Evolutionary conservation across 495 filamentous ascomycete genomes (phyloP).

Genomic region (Penicillium riverlandense): DNA sequence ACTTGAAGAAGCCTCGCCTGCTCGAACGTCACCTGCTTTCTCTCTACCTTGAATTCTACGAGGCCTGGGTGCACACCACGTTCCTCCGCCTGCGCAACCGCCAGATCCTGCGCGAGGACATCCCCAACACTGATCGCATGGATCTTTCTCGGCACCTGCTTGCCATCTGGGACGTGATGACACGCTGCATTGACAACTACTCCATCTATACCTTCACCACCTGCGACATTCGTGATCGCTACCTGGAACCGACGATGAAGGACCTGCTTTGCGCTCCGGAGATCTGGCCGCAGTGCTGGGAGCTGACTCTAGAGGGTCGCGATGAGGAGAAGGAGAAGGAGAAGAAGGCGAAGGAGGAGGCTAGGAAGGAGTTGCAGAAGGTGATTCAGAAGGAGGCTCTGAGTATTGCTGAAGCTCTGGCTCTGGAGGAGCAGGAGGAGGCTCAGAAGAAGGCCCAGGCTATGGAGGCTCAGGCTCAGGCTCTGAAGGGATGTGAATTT

Average conservation of each 20-base stretch:
- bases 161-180: slow-evolving; percentile 13
- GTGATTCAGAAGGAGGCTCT: too few relatives aligned
- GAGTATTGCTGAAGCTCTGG: too few relatives aligned
- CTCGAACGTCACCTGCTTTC: slow-evolving; percentile 17
- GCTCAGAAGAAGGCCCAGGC: too few relatives aligned
- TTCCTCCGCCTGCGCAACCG: slow-evolving; percentile 14
- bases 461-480: too few relatives aligned
- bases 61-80: slow-evolving; percentile 19
- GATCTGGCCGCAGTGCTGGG: slow-evolving; percentile 7
- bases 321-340: too few relatives aligned
- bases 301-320: background rate
- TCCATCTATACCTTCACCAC: slow-evolving; percentile 3
- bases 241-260: slow-evolving; percentile 10
- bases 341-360: too few relatives aligned
- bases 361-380: too few relatives aligned
- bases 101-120: slow-evolving; percentile 7
- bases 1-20: slow-evolving; percentile 14
- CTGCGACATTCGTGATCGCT: slow-evolving; percentile 6
- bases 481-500: too few relatives aligned
- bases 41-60: slow-evolving; percentile 18
- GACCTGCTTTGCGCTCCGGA: slow-evolving; percentile 3
- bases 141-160: slow-evolving; percentile 9
- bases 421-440: too few relatives aligned
- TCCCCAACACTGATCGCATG: slow-evolving; percentile 4
- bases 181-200: slow-evolving; percentile 13